Conservation (phyloP, 257 asterid species). For the Ilex asprella region DNA sequence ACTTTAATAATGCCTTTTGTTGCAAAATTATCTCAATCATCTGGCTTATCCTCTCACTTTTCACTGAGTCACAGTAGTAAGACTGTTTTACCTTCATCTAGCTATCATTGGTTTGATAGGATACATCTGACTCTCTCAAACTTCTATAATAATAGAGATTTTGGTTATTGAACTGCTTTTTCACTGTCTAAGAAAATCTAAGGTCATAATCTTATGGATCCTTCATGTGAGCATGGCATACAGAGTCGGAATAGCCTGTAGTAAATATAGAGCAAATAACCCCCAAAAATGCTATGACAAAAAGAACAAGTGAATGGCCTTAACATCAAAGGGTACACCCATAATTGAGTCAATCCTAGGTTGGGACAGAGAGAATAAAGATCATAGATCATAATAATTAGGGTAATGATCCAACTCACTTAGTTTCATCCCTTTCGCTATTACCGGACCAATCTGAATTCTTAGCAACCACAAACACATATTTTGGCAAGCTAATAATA, state of each 20-base stretch:
- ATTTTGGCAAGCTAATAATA: no score
- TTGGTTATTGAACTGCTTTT: not conserved
- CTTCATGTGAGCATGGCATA: constrained; percentile 26
- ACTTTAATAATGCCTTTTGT: constrained; percentile 19
- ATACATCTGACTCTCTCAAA: no score
- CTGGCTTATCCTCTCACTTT: no score
- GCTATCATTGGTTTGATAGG: no score
- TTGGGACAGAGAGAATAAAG: constrained; percentile 7
- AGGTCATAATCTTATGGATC: constrained; percentile 25
- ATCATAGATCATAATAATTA: constrained; percentile 5
- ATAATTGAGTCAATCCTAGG: constrained; percentile 8
- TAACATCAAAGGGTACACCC: not conserved
- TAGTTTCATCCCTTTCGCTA: not conserved
- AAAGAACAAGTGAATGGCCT: constrained; percentile 3
- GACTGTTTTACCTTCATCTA: no score
- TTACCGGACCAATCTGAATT: not conserved
- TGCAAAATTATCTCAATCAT: constrained; percentile 10
- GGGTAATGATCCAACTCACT: not conserved
- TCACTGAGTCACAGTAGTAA: no score
- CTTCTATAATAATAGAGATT: no score
- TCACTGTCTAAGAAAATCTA: constrained; percentile 14
- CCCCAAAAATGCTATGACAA: constrained; percentile 5
- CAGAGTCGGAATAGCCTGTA: no score
- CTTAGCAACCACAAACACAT: no score
- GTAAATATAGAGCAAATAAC: not conserved